phyloP scores from a whole-genome alignment of 2,329 filamentous ascomycete species.

The Diatrype stigma region DNA sequence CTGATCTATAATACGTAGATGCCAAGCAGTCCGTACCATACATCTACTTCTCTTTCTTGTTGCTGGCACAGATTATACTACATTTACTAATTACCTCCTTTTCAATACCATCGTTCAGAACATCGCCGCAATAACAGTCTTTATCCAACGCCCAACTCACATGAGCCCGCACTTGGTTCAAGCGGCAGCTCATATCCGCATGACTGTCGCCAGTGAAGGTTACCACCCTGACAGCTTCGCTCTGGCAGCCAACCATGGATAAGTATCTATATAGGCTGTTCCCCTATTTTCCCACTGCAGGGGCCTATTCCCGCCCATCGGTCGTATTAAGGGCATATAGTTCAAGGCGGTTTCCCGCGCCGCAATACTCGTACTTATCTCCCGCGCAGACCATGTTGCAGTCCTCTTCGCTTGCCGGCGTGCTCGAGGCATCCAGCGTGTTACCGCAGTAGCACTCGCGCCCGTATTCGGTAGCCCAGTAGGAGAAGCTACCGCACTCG shows the following conservation, averaged over 20 bases:
- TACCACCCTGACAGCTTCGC: slow-evolving; percentile 27
- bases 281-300: too few species aligned
- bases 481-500: slow-evolving; percentile 32
- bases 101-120: slow-evolving; percentile 22
- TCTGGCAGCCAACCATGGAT: slow-evolving; percentile 33
- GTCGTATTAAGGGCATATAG: slow-evolving; percentile 17
- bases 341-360: slow-evolving; percentile 19
- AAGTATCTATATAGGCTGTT: slow-evolving; percentile 11
- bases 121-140: slow-evolving; percentile 33
- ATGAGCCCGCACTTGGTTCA: slow-evolving; percentile 27
- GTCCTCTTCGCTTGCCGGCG: slow-evolving; percentile 26
- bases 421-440: slow-evolving; percentile 28
- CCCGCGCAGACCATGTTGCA: slow-evolving; percentile 36
- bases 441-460: slow-evolving; percentile 39
- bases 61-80: slow-evolving; percentile 21
- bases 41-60: slow-evolving; percentile 16
- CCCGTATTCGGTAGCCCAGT: slow-evolving; percentile 35
- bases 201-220: slow-evolving; percentile 24
- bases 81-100: slow-evolving; percentile 12
- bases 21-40: slow-evolving; percentile 29
- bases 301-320: slow-evolving; percentile 4
- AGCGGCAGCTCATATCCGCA: slow-evolving; percentile 28
- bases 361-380: slow-evolving; percentile 33
- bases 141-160: slow-evolving; percentile 28
- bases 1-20: too few species aligned